These are phyloP conservation scores for Tricholoma furcatifolium DNA, from an alignment of 768 basidiomycete genomes.

Conservation along the genomic window DNA sequence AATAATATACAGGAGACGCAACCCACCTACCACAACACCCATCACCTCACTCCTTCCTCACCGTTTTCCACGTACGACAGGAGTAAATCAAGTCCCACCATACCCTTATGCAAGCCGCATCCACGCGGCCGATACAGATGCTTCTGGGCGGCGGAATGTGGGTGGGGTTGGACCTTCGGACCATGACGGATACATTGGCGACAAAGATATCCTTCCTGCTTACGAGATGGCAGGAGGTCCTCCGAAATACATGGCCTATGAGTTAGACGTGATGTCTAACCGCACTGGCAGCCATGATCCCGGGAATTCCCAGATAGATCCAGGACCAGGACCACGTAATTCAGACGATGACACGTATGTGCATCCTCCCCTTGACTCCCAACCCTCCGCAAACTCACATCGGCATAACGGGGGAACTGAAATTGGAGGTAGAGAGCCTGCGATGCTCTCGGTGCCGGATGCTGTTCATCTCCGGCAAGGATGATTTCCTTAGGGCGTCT, in stretches of 20 bases:
- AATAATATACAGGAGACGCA: slow-evolving; percentile 1
- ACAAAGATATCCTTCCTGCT: slow-evolving; percentile 48
- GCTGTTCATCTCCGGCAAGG: slow-evolving; percentile 1
- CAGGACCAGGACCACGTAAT: background rate
- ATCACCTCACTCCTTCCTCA: slow-evolving; percentile 2
- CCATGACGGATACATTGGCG: slow-evolving; percentile 29
- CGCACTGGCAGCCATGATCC: background rate
- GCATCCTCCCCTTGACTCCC: background rate
- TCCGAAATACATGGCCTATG: slow-evolving; percentile 37
- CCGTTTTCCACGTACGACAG: slow-evolving; percentile 19
- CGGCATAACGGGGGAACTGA: background rate
- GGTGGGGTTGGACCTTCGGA: slow-evolving; percentile 18
- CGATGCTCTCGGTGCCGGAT: background rate
- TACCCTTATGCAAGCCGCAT: slow-evolving; percentile 22
- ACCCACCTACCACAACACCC: slow-evolving; percentile 1
- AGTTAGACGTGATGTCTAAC: slow-evolving; percentile 5
- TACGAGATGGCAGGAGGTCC: slow-evolving; percentile 45
- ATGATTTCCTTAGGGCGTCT: background rate
- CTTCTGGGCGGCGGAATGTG: slow-evolving; percentile 33
- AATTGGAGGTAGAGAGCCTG: background rate
- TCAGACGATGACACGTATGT: background rate
- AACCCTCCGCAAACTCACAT: background rate
- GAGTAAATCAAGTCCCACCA: slow-evolving; percentile 21
- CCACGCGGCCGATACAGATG: slow-evolving; percentile 37
- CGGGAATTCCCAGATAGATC: background rate